These are phyloP conservation scores for Penicillium arizonense DNA, from an alignment of 495 filamentous ascomycete species.

Conservation along the genomic window DNA sequence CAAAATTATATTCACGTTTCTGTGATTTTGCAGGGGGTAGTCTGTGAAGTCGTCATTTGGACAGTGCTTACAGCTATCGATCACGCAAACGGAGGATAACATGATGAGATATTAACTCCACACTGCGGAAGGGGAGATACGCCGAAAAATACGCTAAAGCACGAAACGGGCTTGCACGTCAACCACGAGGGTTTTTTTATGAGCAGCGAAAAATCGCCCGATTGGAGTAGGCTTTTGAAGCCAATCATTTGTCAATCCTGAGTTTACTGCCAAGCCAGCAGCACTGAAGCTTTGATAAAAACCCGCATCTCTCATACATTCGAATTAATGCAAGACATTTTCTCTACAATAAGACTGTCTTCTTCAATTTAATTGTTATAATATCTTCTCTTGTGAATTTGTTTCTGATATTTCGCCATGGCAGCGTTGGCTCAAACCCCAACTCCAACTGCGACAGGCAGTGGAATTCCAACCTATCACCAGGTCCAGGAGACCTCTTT, in stretches of 20 bases:
- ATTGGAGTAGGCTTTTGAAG: not conserved
- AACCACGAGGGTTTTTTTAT: not conserved
- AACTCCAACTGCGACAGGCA: conserved; percentile 6
- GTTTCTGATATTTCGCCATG: not conserved
- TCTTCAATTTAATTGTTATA: not conserved
- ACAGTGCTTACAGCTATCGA: not conserved
- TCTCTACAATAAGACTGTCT: not conserved
- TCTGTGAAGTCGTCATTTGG: conserved; percentile 11
- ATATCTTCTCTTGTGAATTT: not conserved
- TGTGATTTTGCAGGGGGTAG: not conserved
- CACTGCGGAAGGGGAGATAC: not conserved
- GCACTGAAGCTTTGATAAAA: not conserved
- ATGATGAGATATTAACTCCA: conserved; percentile 16
- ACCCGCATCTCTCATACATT: not conserved
- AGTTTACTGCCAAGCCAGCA: not conserved
- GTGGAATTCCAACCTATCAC: conserved; percentile 29
- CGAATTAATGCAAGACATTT: not conserved
- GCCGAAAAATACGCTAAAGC: not conserved
- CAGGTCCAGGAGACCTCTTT: conserved; percentile 36
- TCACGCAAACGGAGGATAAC: conserved; percentile 24
- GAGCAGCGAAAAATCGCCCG: not conserved
- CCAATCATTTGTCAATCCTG: not conserved
- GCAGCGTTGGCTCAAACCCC: conserved; percentile 6
- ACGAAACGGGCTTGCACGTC: not conserved
- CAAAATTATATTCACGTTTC: too few species aligned